Percentiles rank a stretch among this genome's conserved stretches.
These are phyloP conservation scores for Potentilla sterilis DNA, from an alignment of 306 rosid species.

Conservation along the genomic window DNA sequence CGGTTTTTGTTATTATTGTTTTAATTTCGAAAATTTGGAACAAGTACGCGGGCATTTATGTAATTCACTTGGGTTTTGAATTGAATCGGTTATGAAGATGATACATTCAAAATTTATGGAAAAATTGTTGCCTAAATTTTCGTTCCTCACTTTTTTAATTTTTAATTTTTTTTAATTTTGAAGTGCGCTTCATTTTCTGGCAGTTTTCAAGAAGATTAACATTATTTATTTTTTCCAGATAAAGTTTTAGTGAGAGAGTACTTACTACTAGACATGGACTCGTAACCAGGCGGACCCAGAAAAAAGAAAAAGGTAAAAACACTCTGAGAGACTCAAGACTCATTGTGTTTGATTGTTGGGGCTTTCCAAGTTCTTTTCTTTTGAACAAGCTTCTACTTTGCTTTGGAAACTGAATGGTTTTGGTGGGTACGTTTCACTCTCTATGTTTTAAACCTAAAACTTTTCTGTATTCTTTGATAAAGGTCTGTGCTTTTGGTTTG, in stretches of 20 bases:
- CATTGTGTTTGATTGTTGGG: slow-evolving; percentile 8
- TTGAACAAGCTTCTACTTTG: slow-evolving; percentile 13
- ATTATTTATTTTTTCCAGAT: slow-evolving; percentile 32
- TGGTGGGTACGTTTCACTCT: slow-evolving; percentile 5
- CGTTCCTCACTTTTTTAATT: neutral
- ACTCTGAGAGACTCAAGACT: neutral
- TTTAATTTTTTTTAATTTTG: neutral
- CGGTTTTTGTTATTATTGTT: neutral
- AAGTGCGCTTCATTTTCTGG: slow-evolving; percentile 23
- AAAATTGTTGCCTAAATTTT: slow-evolving; percentile 35
- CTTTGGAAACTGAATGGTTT: slow-evolving; percentile 21
- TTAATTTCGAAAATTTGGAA: neutral
- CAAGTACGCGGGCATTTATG: slow-evolving; percentile 26
- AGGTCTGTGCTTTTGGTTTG: neutral
- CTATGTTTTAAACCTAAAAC: neutral
- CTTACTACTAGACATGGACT: slow-evolving; percentile 5
- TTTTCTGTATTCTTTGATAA: neutral
- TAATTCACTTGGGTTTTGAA: slow-evolving; percentile 16
- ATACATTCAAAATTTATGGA: slow-evolving; percentile 38
- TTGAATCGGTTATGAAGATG: slow-evolving; percentile 12
- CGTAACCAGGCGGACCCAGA: slow-evolving; percentile 1
- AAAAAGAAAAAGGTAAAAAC: neutral
- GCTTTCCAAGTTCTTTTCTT: slow-evolving; percentile 8
- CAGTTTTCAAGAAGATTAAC: slow-evolving; percentile 29
- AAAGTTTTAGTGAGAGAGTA: slow-evolving; percentile 23